These are phyloP conservation scores for Annona cherimola DNA, from an alignment of 164 flowering plant genomes.

Conservation along the genomic window DNA sequence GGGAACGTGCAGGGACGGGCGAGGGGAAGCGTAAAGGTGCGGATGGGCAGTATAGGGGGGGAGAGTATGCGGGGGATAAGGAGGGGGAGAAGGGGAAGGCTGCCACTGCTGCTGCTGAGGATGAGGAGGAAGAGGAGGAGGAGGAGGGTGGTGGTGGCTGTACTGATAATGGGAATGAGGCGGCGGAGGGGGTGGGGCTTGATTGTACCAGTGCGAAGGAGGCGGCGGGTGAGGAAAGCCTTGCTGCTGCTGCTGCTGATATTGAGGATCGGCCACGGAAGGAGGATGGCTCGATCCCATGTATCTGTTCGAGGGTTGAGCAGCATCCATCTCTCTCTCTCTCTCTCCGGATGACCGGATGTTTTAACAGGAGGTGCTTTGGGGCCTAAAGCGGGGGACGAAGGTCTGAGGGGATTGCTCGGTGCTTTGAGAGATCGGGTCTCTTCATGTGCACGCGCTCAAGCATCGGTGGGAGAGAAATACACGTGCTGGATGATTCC, in stretches of 20 bases:
- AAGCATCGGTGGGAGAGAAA: too few species aligned
- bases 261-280: background rate
- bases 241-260: constrained; percentile 1
- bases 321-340: constrained; percentile 2
- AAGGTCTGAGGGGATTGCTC: too few species aligned
- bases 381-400: too few species aligned
- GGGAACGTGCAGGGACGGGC: constrained; percentile 5
- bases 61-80: constrained; percentile 6
- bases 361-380: background rate
- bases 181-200: background rate
- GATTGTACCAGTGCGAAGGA: background rate
- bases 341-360: background rate
- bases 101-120: background rate
- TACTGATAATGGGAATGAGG: constrained; percentile 2
- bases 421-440: too few species aligned
- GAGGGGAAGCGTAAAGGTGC: background rate
- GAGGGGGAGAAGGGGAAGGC: background rate
- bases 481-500: too few species aligned
- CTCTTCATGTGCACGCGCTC: too few species aligned
- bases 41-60: constrained; percentile 2
- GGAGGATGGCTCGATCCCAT: background rate
- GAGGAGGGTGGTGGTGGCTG: constrained; percentile 1
- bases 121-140: constrained; percentile 3
- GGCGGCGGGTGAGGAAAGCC: background rate
- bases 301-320: background rate